Percentiles rank a stretch among this genome's conserved stretches.
phyloP scores from a whole-genome alignment of 2,329 filamentous ascomycete genomes.

The Diaporthe vexans region DNA sequence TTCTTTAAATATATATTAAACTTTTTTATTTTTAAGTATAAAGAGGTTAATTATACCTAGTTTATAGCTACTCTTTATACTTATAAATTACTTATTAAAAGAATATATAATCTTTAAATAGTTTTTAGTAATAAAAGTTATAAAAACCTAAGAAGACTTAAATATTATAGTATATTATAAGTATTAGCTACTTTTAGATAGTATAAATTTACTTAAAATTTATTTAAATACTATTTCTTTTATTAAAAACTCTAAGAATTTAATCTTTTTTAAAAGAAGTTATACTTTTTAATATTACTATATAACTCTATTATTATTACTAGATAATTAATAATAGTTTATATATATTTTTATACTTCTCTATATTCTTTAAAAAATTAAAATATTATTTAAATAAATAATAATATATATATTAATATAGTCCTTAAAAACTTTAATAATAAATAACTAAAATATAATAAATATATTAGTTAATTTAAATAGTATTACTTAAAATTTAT shows the following conservation, averaged over 20 bases:
- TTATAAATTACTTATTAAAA: neutral
- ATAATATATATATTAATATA: neutral
- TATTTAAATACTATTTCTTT: neutral
- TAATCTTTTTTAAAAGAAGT: neutral
- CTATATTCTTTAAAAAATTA: neutral
- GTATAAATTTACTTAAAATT: neutral
- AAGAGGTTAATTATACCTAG: neutral
- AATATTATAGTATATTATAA: neutral
- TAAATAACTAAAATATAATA: neutral
- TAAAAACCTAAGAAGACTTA: neutral
- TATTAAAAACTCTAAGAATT: neutral
- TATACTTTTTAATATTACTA: no score
- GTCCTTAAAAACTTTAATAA: neutral
- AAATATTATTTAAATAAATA: constrained; percentile 6
- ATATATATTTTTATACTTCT: neutral
- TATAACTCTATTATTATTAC: neutral
- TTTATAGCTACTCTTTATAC: neutral
- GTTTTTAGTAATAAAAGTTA: neutral
- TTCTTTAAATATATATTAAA: neutral
- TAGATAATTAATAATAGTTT: neutral
- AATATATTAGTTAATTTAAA: neutral
- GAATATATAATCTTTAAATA: neutral
- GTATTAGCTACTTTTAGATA: neutral
- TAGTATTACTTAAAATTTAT: neutral
- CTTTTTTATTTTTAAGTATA: neutral